phyloP scores from a whole-genome alignment of 2,329 filamentous ascomycete genomes.

The Trichoderma atrobrunneum region DNA sequence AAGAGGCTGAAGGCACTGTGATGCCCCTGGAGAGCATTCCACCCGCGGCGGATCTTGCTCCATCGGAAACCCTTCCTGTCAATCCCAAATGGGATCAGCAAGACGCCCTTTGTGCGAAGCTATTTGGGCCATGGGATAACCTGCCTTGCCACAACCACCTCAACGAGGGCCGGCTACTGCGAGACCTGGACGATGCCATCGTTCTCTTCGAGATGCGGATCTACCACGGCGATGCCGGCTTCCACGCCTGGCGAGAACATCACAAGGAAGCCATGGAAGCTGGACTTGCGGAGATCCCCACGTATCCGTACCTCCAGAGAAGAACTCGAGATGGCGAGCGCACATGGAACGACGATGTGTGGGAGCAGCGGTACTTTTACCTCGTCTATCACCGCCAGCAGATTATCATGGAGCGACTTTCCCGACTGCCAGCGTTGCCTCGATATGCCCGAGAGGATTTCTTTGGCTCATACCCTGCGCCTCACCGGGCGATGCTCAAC shows the following conservation, averaged over 20 bases:
- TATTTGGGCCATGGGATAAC: slow-evolving; percentile 21
- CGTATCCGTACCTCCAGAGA: slow-evolving; percentile 19
- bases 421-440: not conserved
- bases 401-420: slow-evolving; percentile 15
- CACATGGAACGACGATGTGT: slow-evolving; percentile 24
- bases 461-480: slow-evolving; percentile 12
- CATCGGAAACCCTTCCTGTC: not conserved
- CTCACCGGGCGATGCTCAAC: slow-evolving; percentile 1
- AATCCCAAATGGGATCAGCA: slow-evolving; percentile 12
- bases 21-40: not conserved
- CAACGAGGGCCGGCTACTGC: slow-evolving; percentile 14
- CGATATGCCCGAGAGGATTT: slow-evolving; percentile 13
- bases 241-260: slow-evolving; percentile 23
- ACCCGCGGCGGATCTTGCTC: not conserved
- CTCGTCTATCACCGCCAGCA: slow-evolving; percentile 25
- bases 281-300: slow-evolving; percentile 16
- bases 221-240: slow-evolving; percentile 25
- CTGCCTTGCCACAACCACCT: slow-evolving; percentile 14
- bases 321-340: not conserved
- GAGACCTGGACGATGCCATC: slow-evolving; percentile 26
- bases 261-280: slow-evolving; percentile 27
- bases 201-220: slow-evolving; percentile 26
- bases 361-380: slow-evolving; percentile 25
- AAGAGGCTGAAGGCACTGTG: not conserved
- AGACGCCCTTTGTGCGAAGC: slow-evolving; percentile 10